A percentile compares a stretch with the other conserved stretches of the same genome.
phyloP scores from a whole-genome alignment of 345 rosid genomes.

The Eucalyptus virginea region DNA sequence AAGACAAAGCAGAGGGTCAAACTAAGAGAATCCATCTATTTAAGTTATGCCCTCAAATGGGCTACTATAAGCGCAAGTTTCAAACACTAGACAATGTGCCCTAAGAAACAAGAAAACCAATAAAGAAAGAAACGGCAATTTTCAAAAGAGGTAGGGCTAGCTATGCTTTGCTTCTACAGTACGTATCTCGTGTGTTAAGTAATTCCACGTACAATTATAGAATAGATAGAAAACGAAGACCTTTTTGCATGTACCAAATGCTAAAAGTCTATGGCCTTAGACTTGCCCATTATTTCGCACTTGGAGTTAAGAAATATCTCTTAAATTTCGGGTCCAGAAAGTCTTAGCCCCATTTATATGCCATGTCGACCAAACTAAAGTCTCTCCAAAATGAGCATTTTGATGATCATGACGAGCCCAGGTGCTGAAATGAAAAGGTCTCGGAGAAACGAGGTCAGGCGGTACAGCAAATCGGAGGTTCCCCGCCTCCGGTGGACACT shows the following conservation, averaged over 20 bases:
- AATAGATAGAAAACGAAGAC: background rate
- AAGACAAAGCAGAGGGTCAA: background rate
- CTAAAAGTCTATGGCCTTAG: constrained; percentile 14
- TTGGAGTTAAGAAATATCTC: background rate
- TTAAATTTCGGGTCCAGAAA: background rate
- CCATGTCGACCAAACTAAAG: background rate
- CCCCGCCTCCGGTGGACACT: constrained; percentile 39
- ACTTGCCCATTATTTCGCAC: background rate
- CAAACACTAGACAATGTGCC: background rate
- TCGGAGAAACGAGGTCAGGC: constrained; percentile 3
- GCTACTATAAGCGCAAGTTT: background rate
- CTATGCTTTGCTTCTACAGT: background rate
- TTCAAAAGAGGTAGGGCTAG: background rate
- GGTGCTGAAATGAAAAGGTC: background rate
- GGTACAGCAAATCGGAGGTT: constrained; percentile 24
- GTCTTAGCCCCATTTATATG: background rate
- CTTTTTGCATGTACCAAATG: background rate
- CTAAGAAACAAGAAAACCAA: background rate
- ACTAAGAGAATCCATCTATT: background rate
- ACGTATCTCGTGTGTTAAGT: background rate
- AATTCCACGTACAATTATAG: background rate
- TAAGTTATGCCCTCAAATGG: background rate
- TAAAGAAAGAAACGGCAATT: background rate
- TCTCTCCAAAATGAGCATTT: background rate
- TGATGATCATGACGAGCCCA: background rate